Conservation (phyloP, 768 basidiomycete species). For the Mycena galopus region DNA sequence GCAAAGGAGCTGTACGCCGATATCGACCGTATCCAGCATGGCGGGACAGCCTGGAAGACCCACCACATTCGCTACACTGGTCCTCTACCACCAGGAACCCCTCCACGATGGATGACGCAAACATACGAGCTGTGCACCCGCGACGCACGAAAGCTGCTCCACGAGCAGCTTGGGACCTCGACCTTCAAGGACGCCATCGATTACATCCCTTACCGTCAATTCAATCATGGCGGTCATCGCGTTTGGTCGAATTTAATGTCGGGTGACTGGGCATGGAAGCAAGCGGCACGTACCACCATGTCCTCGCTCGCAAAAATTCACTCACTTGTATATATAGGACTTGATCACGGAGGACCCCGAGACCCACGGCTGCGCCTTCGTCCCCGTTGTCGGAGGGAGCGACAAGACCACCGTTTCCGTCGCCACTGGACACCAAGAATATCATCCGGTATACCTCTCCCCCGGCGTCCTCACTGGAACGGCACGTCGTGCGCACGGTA, state of each 20-base stretch:
- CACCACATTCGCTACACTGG: slow-evolving; percentile 17
- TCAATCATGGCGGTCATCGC: slow-evolving; percentile 33
- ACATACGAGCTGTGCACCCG: slow-evolving; percentile 12
- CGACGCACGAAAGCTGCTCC: not conserved
- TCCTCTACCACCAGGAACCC: not conserved
- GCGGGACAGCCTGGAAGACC: slow-evolving; percentile 14
- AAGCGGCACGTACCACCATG: slow-evolving; percentile 42
- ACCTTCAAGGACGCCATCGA: slow-evolving; percentile 40
- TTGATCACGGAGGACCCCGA: not conserved
- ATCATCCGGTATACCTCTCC: slow-evolving; percentile 44
- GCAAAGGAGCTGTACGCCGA: slow-evolving; percentile 8
- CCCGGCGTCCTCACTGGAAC: slow-evolving; percentile 31
- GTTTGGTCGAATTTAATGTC: slow-evolving; percentile 52
- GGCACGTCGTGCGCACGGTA: slow-evolving; percentile 17
- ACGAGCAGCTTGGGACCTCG: slow-evolving; percentile 33
- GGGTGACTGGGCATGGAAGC: slow-evolving; percentile 49
- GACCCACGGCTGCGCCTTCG: slow-evolving; percentile 34
- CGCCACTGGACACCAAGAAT: slow-evolving; percentile 34
- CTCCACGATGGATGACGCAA: slow-evolving; percentile 24
- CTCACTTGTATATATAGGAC: not conserved
- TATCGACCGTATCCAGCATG: slow-evolving; percentile 16
- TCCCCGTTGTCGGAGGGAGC: slow-evolving; percentile 39
- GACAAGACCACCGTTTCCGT: slow-evolving; percentile 46
- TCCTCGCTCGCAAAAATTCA: not conserved
- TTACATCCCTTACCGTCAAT: slow-evolving; percentile 42